Base-by-base conservation (phyloP, 1,284 basidiomycete genomes). In the Melampsora larici-populina region DNA sequence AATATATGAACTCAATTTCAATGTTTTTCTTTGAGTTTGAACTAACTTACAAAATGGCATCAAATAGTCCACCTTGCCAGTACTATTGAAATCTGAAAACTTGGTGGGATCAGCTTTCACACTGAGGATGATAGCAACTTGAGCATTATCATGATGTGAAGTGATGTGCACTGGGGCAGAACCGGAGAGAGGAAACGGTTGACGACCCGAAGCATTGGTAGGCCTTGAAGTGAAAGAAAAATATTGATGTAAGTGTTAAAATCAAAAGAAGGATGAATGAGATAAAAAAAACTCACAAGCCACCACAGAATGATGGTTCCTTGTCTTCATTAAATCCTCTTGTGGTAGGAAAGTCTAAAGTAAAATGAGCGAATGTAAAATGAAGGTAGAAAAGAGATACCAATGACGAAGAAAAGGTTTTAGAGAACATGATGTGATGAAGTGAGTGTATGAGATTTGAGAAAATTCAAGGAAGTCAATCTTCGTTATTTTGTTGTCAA, bases 141-240 rank as follows among this genome's bases (percentile, higher is more conserved):
- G 73, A 13, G 89, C 90, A 15, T 81, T 79, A 0, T 86, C 84
- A 81, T 90, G 89, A 80, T 89, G 88, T 21, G 87, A 88, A 81
- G 87, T 87, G 79, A 90, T 82, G 6, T 85, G 84, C 81, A 89
- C 85, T 80, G 84, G 80, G 1, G 88, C 87, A 15, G 87, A 87
- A 46, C 85, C 85, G 33, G 81, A 85, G 40, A 92, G 84, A 6
- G 91, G 90, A 85, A 90, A 92, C 5, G 84, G 83, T 24, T 88
- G 88, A 43, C 91, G 87, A 79, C 87, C 87, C 40, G 83, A 80
- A 18, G 85, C 85, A 15, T 81, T 78, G 1, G 84, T 79, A 65
- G 78, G 67, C 40, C 24, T 11, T 21, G 15, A 58, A 58, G 51
- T 58, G 51, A 58, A 26, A 13, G 15, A 58, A 36, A 36, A 36